Base-by-base conservation (phyloP, 2,329 filamentous ascomycete genomes). In the Fusarium sp. region DNA sequence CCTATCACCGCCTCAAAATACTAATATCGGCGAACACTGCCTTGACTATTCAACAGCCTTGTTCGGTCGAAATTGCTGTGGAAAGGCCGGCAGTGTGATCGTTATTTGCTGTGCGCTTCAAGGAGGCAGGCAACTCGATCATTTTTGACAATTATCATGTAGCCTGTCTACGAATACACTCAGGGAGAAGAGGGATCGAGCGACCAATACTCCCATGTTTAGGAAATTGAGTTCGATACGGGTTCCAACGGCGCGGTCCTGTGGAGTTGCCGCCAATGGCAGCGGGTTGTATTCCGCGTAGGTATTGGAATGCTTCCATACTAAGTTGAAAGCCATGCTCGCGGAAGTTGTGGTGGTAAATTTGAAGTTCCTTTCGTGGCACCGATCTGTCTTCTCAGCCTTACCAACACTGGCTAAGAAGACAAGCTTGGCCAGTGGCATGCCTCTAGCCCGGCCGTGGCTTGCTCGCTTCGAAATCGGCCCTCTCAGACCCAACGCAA, bases 341-440 rank as follows among this genome's bases (percentile, higher is more conserved):
- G 44, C 60, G 67, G 65, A 60, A 60, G 41, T 50, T 65, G 54
- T 40, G n/a, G 51, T 46, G 57, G 52, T 56, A 39, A 54, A 63
- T 65, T 63, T 70, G 54, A 52, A 49, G 50, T 53, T 53, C 49
- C 50, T 53, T 39, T 58, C 52, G 27, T 55, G 62, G 55, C 48
- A 62, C 59, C 53, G 56, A 70, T 58, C 62, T 56, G 52, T 60
- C 60, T 54, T 73, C 71, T 74, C 71, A 73, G 70, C 71, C 71
- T 73, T 73, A 68, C 64, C 71, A 64, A 59, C 47, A 53, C 58
- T 58, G 53, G 69, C 52, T 51, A 63, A 56, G 25, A 43, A 27
- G 40, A 56, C 52, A 57, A 46, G 37, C 40, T 47, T 20, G 25
- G 33, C 62, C 23, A 55, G 52, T 62, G 14, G 30, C 32, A n/a